Evolutionary conservation across 495 filamentous ascomycete species (phyloP).

Genomic region (Parathielavia appendiculata): DNA sequence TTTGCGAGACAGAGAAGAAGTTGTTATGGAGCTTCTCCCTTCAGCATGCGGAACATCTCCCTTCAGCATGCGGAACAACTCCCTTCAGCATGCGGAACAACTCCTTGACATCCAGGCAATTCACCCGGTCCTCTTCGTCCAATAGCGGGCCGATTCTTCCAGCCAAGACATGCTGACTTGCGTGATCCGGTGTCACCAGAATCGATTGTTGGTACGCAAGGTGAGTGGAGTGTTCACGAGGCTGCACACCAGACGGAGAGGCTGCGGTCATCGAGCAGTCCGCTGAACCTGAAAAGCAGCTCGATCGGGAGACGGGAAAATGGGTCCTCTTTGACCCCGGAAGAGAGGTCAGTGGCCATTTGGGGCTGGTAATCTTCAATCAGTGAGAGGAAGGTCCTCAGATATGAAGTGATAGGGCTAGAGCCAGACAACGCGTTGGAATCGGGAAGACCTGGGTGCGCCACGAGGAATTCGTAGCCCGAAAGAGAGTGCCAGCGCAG

Average conservation of each 20-base stretch:
- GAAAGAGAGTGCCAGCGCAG: neutral
- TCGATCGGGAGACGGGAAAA: neutral
- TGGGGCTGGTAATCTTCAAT: neutral
- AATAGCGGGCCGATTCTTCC: neutral
- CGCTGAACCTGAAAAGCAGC: neutral
- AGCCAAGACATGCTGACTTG: conserved; percentile 8
- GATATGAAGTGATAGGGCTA: neutral
- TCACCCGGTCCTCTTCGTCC: neutral
- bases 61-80: too few species aligned
- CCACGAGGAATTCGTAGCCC: neutral
- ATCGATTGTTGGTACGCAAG: neutral
- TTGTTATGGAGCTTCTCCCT: too few species aligned
- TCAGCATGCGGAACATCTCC: too few species aligned
- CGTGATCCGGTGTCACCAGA: conserved; percentile 5
- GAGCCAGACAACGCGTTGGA: neutral
- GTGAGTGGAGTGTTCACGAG: neutral
- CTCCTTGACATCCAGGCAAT: neutral
- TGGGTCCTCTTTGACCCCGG: neutral
- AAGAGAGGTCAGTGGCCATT: neutral
- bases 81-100: too few species aligned
- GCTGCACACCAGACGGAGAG: neutral
- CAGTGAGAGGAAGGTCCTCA: neutral
- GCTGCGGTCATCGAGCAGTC: neutral
- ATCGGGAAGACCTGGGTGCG: neutral
- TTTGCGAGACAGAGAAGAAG: too few species aligned